Percentiles rank a stretch among this genome's conserved stretches.
phyloP scores from a whole-genome alignment of 129 eudicot genomes.

The Saussurea involucrata region DNA sequence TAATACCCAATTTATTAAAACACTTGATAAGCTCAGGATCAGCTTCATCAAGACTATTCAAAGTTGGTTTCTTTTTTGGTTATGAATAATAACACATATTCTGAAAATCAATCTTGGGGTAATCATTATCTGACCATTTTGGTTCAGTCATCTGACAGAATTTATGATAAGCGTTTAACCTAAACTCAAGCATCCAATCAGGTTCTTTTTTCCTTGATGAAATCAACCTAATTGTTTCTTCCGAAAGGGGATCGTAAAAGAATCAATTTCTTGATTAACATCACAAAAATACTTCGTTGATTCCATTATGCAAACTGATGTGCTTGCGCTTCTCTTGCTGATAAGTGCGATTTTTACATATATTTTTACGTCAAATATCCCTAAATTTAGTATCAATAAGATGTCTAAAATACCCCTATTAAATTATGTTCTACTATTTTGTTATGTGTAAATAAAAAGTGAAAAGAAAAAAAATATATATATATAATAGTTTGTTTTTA shows the following conservation, averaged over 20 bases:
- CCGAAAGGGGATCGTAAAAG: slow-evolving; percentile 75
- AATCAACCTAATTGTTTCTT: slow-evolving; percentile 75
- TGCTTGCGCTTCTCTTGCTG: too few species aligned
- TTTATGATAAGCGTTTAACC: slow-evolving; percentile 67
- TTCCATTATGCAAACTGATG: too few species aligned
- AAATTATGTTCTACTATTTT: too few species aligned
- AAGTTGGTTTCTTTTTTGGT: slow-evolving; percentile 86
- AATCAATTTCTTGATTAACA: slow-evolving; percentile 83
- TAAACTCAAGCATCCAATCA: slow-evolving; percentile 98
- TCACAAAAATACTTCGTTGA: too few species aligned
- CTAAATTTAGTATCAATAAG: too few species aligned
- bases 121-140: slow-evolving; percentile 84
- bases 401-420: too few species aligned
- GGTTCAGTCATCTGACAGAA: slow-evolving; percentile 75
- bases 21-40: slow-evolving; percentile 89
- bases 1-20: slow-evolving; percentile 71
- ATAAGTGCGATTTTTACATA: too few species aligned
- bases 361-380: too few species aligned
- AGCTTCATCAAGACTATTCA: slow-evolving; percentile 89
- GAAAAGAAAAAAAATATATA: too few species aligned
- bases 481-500: too few species aligned
- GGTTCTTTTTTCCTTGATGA: slow-evolving; percentile 80
- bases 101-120: slow-evolving; percentile 69
- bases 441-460: too few species aligned
- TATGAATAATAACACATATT: slow-evolving; percentile 81